A percentile compares a stretch with the other conserved stretches of the same genome.
phyloP scores from a whole-genome alignment of 2,329 filamentous ascomycete species.

The Aspergillus tamarii region DNA sequence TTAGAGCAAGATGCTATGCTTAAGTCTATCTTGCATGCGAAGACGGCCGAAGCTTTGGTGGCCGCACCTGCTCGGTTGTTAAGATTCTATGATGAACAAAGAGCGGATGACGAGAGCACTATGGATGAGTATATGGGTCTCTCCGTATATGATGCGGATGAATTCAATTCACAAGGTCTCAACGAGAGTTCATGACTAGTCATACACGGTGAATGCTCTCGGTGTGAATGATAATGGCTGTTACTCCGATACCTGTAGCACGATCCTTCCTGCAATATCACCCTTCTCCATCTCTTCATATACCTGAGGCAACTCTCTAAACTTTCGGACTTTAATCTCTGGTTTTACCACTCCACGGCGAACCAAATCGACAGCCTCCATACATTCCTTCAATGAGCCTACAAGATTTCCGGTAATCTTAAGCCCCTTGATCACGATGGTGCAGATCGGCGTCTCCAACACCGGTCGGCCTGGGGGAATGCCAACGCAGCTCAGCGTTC shows the following conservation, averaged over 20 bases:
- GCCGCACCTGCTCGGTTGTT: conserved; percentile 27
- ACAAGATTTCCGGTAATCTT: conserved; percentile 49
- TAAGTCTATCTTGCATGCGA: conserved; percentile 31
- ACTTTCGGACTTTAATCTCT: conserved; percentile 45
- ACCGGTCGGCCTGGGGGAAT: conserved; percentile 45
- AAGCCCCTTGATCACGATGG: conserved; percentile 51
- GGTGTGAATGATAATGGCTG: not conserved
- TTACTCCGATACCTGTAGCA: conserved; percentile 43
- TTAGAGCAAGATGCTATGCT: conserved; percentile 30
- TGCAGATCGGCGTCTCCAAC: conserved; percentile 46
- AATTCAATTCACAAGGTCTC: not conserved
- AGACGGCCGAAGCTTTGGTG: conserved; percentile 33
- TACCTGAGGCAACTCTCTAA: conserved; percentile 45
- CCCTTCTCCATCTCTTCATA: conserved; percentile 52
- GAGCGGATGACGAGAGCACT: not conserved
- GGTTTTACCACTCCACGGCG: conserved; percentile 47
- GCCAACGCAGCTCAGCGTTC: conserved; percentile 49
- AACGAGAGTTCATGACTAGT: not conserved
- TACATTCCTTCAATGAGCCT: conserved; percentile 50
- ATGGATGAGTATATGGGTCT: not conserved
- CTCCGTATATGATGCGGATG: not conserved
- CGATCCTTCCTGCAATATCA: conserved; percentile 47
- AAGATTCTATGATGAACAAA: not conserved
- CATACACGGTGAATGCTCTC: not conserved
- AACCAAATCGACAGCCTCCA: conserved; percentile 51